These are phyloP conservation scores for Tremella yokohamensis DNA, from an alignment of 768 basidiomycete species.

Conservation along the genomic window DNA sequence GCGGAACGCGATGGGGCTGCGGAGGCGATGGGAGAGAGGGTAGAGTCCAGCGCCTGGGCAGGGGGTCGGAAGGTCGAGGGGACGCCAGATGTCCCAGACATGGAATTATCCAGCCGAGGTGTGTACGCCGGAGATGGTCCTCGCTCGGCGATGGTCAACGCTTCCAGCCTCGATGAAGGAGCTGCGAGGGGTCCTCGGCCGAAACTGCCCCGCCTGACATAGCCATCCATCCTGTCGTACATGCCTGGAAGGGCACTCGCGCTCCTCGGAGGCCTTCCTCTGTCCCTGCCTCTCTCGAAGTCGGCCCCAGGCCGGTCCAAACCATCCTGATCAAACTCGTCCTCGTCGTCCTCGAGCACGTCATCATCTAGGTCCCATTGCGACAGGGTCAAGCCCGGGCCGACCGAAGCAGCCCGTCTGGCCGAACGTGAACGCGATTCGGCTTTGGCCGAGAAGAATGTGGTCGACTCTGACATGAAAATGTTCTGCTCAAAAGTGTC, in stretches of 20 bases:
- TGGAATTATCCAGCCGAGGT: constrained; percentile 13
- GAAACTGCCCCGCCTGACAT: constrained; percentile 27
- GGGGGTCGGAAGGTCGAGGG: constrained; percentile 8
- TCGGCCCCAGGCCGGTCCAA: constrained; percentile 12
- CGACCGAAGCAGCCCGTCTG: constrained; percentile 58
- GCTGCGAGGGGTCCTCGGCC: neutral
- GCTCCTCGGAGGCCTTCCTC: constrained; percentile 17
- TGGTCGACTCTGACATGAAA: constrained; percentile 66
- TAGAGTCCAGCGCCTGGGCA: constrained; percentile 18
- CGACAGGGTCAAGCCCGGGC: constrained; percentile 50
- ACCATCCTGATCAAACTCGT: constrained; percentile 18
- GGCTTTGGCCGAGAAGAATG: constrained; percentile 64
- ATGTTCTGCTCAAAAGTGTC: constrained; percentile 75
- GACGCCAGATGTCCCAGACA: neutral
- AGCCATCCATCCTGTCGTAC: constrained; percentile 21
- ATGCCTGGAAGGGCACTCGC: constrained; percentile 39
- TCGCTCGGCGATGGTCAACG: neutral
- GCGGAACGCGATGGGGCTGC: constrained; percentile 24
- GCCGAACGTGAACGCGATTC: constrained; percentile 46
- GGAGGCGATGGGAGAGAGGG: constrained; percentile 37
- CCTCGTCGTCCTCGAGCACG: constrained; percentile 25
- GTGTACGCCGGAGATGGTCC: constrained; percentile 50
- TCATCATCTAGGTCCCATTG: constrained; percentile 28
- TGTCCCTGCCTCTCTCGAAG: constrained; percentile 16
- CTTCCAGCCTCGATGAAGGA: neutral